Percentiles rank a stretch among this genome's conserved stretches.
Evolutionary conservation across 2,329 filamentous ascomycete genomes (phyloP).

Genomic region (Aspergillus aculeatinus): DNA sequence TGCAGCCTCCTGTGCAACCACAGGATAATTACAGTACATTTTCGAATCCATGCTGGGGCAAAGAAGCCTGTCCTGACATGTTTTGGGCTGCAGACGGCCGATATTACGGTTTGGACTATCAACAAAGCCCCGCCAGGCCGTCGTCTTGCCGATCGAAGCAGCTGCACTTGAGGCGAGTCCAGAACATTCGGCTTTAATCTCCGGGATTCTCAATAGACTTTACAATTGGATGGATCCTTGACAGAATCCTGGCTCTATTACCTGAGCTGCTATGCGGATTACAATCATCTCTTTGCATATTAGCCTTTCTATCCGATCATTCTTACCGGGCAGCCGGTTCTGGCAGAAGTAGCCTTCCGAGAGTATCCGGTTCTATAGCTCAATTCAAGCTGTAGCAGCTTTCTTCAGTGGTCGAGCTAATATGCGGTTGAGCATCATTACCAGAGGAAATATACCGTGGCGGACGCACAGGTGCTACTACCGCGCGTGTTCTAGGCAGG

Average conservation of each 20-base stretch:
- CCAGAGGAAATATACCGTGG: neutral
- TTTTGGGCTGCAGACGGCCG: constrained; percentile 20
- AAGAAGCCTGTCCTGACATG: neutral
- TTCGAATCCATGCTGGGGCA: neutral
- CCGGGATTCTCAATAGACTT: constrained; percentile 12
- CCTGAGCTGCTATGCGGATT: constrained; percentile 1
- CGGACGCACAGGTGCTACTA: constrained; percentile 2
- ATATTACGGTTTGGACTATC: constrained; percentile 8
- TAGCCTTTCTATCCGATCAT: neutral
- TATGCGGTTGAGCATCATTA: neutral
- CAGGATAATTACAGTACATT: constrained; percentile 4
- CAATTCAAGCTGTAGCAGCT: neutral
- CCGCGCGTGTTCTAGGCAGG: constrained; percentile 4
- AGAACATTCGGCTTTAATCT: constrained; percentile 21
- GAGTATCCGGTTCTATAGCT: neutral
- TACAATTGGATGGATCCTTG: constrained; percentile 5
- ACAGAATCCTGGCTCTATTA: neutral
- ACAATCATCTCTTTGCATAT: neutral
- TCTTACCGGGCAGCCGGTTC: neutral
- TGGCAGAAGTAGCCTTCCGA: neutral
- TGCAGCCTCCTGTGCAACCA: constrained; percentile 9
- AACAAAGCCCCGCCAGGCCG: constrained; percentile 3
- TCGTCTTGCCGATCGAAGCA: constrained; percentile 5
- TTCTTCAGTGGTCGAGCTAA: neutral
- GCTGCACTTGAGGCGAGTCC: constrained; percentile 11